Conservation (phyloP, 2,329 filamentous ascomycete genomes). For the Cyphellophora europaea region DNA sequence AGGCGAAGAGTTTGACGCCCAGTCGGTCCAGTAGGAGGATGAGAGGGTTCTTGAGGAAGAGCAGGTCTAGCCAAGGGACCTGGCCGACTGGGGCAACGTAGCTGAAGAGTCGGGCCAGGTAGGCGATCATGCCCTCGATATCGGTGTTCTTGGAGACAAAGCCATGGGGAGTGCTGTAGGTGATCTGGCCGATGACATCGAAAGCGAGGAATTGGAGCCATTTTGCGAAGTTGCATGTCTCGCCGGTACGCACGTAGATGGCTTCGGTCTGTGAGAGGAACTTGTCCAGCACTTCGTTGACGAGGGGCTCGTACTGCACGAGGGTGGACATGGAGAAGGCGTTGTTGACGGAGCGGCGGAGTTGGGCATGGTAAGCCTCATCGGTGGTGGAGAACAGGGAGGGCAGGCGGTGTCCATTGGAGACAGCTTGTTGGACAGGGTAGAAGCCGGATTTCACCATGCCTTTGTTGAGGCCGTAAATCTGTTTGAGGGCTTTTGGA, state of each 20-base stretch:
- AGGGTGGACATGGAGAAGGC: slow-evolving; percentile 43
- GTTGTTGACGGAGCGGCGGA: slow-evolving; percentile 64
- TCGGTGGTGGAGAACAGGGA: slow-evolving; percentile 70
- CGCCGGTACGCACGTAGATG: slow-evolving; percentile 34
- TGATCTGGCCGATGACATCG: slow-evolving; percentile 28
- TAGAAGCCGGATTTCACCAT: slow-evolving; percentile 77
- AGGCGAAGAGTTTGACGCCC: slow-evolving; percentile 58
- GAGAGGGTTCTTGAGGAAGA: slow-evolving; percentile 18
- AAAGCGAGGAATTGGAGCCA: slow-evolving; percentile 33
- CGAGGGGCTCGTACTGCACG: slow-evolving; percentile 53
- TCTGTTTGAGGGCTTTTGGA: slow-evolving; percentile 61
- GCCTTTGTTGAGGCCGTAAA: slow-evolving; percentile 76
- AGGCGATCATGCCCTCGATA: slow-evolving; percentile 28
- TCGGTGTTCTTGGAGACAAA: slow-evolving; percentile 25
- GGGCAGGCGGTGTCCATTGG: slow-evolving; percentile 56
- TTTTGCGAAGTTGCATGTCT: slow-evolving; percentile 25
- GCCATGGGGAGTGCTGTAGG: slow-evolving; percentile 27
- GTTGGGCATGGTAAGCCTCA: slow-evolving; percentile 63
- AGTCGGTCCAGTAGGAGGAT: slow-evolving; percentile 55
- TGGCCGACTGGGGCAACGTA: slow-evolving; percentile 52
- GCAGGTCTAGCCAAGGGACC: slow-evolving; percentile 18
- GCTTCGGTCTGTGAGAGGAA: slow-evolving; percentile 57
- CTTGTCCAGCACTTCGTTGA: slow-evolving; percentile 63
- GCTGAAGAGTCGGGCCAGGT: slow-evolving; percentile 35
- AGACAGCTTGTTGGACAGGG: slow-evolving; percentile 64